A percentile compares a stretch with the other conserved stretches of the same genome.
These are phyloP conservation scores for Botrytis galanthina DNA, from an alignment of 2,329 filamentous ascomycete genomes.

Conservation along the genomic window DNA sequence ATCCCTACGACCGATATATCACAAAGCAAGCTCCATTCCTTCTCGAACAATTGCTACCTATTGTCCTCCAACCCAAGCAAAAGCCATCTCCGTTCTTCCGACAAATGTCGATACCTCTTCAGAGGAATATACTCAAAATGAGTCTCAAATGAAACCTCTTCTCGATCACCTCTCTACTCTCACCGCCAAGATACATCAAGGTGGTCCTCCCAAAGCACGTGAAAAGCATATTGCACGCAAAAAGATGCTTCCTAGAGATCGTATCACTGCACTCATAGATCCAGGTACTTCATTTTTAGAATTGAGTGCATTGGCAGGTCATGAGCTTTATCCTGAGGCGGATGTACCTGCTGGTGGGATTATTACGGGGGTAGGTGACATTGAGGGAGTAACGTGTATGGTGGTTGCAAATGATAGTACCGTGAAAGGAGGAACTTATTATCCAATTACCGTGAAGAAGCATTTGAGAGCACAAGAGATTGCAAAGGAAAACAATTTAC, in stretches of 20 bases:
- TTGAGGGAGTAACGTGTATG: constrained; percentile 88
- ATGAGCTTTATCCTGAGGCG: constrained; percentile 81
- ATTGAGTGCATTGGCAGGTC: constrained; percentile 85
- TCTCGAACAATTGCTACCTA: constrained; percentile 62
- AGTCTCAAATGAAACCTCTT: constrained; percentile 70
- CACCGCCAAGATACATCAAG: constrained; percentile 68
- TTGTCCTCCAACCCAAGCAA: constrained; percentile 76
- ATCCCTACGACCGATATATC: constrained; percentile 40
- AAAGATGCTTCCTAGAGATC: constrained; percentile 93
- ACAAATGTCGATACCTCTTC: constrained; percentile 75
- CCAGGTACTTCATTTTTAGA: constrained; percentile 89
- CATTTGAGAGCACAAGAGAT: constrained; percentile 89
- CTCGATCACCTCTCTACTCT: constrained; percentile 67
- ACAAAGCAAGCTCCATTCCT: constrained; percentile 28
- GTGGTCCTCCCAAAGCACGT: constrained; percentile 76
- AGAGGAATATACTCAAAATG: constrained; percentile 78
- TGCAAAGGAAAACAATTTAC: constrained; percentile 78
- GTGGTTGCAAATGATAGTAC: constrained; percentile 96
- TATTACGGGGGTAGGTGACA: constrained; percentile 85
- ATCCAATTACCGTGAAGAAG: constrained; percentile 96
- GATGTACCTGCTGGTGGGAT: constrained; percentile 89
- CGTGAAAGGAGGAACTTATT: constrained; percentile 96
- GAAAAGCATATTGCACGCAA: constrained; percentile 84
- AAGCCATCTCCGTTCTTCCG: constrained; percentile 76
- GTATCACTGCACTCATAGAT: constrained; percentile 83